These are phyloP conservation scores for Verticillium albo-atrum DNA, from an alignment of 2,329 filamentous ascomycete species.

Conservation along the genomic window DNA sequence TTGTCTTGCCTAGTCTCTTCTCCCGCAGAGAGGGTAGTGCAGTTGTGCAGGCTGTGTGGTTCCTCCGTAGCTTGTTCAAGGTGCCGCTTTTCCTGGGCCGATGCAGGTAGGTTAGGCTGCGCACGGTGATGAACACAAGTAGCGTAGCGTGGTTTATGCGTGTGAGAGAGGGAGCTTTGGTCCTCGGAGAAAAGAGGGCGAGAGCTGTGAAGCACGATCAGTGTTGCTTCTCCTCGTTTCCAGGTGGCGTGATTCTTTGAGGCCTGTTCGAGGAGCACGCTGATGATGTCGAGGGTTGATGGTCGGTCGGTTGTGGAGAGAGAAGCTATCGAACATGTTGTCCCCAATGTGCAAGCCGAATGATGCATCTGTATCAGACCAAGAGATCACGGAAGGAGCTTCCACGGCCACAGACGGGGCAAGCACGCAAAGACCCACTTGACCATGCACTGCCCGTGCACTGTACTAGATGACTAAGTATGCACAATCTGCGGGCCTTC, in stretches of 20 bases:
- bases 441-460: neutral
- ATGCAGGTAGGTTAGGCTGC: neutral
- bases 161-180: neutral
- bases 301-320: too few species aligned
- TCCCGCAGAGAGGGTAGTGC: neutral
- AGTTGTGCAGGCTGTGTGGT: neutral
- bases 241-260: too few species aligned
- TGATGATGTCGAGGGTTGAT: too few species aligned
- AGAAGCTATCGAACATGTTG: too few species aligned
- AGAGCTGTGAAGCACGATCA: neutral
- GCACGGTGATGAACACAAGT: neutral
- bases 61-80: neutral
- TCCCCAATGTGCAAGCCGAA: neutral
- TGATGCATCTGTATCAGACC: neutral
- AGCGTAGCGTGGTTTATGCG: neutral
- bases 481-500: neutral
- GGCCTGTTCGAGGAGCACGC: too few species aligned
- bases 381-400: neutral
- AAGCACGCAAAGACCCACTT: neutral
- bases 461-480: neutral
- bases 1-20: too few species aligned
- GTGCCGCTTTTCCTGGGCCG: neutral
- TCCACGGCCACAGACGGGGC: neutral
- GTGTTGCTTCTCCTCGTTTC: neutral
- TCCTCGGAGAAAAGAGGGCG: neutral